Base-by-base conservation (phyloP, 2,329 filamentous ascomycete genomes). In the Pseudogymnoascus sp. region DNA sequence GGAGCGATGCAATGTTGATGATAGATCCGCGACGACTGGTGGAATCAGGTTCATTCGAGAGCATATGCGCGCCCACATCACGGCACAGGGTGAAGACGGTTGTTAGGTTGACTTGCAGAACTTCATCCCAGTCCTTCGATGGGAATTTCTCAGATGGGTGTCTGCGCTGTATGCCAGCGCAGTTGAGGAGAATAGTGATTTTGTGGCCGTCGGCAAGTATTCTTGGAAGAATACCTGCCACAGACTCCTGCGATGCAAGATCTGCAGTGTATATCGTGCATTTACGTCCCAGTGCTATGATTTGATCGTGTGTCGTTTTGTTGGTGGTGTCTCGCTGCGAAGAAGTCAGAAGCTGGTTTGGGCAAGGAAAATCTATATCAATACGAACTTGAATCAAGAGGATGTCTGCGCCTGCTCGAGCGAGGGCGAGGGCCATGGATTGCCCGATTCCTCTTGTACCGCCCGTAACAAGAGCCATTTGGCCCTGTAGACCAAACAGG, bases 81-180 rank as follows among this genome's bases (percentile, higher is more conserved):
- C 91, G 86, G 76, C 85, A 84, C 63, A 96, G 80, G 0, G 85
- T 85, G 77, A 96, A 96, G 62, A 95, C 90, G 45, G 88, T 82
- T 71, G 83, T 89, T 47, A 96, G 84, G 77, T 97, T 97, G 61
- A 96, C 88, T 78, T 96, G 90, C 40, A 96, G 79, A 29, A 96
- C 84, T 71, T 88, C 85, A 72, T 88, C 83, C 83, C 91, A 96
- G 77, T 95, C 90, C 51, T 79, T 77, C 72, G 89, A 84, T 0
- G 90, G 90, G 72, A 96, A 96, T 65, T 83, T 75, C 69, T 91
- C 85, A 54, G 87, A 86, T 0, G 89, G 85, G 74, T 95, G 89
- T n/a, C 91, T 82, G 66, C 86, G 82, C 75, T 96, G 92, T 72
- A 96, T 93, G 26, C 92, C 92, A 16, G 89, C 92, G 77, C 90